A percentile compares a stretch with the other conserved stretches of the same genome.
Conservation (phyloP, 129 eudicot species). For the Gnaphalium uliginosum region DNA sequence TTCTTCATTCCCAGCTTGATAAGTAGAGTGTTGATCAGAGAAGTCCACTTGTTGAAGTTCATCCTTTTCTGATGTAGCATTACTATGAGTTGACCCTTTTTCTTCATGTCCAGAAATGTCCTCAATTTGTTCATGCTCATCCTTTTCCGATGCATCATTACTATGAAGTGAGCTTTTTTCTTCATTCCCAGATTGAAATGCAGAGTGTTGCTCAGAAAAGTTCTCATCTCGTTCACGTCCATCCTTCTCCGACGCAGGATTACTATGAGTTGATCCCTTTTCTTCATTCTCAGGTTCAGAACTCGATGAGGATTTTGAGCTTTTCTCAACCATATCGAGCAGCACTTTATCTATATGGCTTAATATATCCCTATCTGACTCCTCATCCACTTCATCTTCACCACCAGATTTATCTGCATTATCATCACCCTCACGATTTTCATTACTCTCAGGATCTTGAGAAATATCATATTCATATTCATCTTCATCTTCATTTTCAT, state of each 20-base stretch:
- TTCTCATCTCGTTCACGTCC: slow-evolving; percentile 4
- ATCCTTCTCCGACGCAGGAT: background rate
- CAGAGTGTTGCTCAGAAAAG: slow-evolving; percentile 14
- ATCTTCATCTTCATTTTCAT: slow-evolving; percentile 22
- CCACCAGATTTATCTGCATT: slow-evolving; percentile 20
- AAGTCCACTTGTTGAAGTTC: slow-evolving; percentile 6
- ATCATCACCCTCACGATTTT: slow-evolving; percentile 13
- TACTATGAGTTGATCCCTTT: slow-evolving; percentile 16
- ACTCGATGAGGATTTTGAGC: slow-evolving; percentile 27
- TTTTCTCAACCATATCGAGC: slow-evolving; percentile 23
- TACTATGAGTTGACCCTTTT: slow-evolving; percentile 13
- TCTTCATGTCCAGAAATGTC: slow-evolving; percentile 18
- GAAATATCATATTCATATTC: slow-evolving; percentile 11
- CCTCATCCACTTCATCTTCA: slow-evolving; percentile 28
- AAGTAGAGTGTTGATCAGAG: background rate
- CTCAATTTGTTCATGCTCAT: slow-evolving; percentile 14
- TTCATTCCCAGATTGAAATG: slow-evolving; percentile 9
- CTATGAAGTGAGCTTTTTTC: slow-evolving; percentile 15
- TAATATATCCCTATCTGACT: slow-evolving; percentile 20
- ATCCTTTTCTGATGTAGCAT: slow-evolving; percentile 14
- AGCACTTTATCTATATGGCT: slow-evolving; percentile 16
- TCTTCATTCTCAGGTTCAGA: slow-evolving; percentile 25
- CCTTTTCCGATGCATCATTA: background rate
- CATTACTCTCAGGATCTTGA: slow-evolving; percentile 22
- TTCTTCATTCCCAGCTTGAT: background rate